Conservation (phyloP, 1,284 basidiomycete genomes). For the Cyathus olla region DNA sequence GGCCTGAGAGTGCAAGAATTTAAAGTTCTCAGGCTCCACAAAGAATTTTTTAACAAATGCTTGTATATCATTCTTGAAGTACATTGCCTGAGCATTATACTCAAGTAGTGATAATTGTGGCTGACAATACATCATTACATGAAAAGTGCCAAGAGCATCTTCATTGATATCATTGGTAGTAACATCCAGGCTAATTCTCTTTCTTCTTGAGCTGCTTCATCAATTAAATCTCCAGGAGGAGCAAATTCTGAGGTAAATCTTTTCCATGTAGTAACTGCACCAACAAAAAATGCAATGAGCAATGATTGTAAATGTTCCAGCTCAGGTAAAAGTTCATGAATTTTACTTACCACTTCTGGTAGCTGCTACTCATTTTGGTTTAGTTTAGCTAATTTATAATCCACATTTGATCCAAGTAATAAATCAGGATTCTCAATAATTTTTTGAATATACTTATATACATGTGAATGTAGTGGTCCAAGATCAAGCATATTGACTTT, state of each 20-base stretch:
- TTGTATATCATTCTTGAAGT: slow-evolving; percentile 26
- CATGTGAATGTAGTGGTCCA: slow-evolving; percentile 29
- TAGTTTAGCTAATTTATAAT: slow-evolving; percentile 15
- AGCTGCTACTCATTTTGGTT: slow-evolving; percentile 27
- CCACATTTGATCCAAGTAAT: slow-evolving; percentile 19
- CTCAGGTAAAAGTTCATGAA: slow-evolving; percentile 8
- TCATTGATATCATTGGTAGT: slow-evolving; percentile 48
- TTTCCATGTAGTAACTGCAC: slow-evolving; percentile 38
- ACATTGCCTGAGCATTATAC: slow-evolving; percentile 36
- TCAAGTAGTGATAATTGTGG: slow-evolving; percentile 23
- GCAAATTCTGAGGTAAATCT: slow-evolving; percentile 44
- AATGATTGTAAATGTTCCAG: slow-evolving; percentile 30
- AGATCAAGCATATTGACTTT: slow-evolving; percentile 30
- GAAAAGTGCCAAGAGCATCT: slow-evolving; percentile 36
- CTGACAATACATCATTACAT: slow-evolving; percentile 19
- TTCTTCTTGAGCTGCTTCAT: slow-evolving; percentile 33
- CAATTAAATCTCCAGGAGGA: slow-evolving; percentile 42
- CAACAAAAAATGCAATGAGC: slow-evolving; percentile 33
- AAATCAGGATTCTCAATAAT: slow-evolving; percentile 31
- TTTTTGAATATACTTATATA: slow-evolving; percentile 15
- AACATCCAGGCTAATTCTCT: slow-evolving; percentile 32
- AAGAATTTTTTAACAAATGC: slow-evolving; percentile 29
- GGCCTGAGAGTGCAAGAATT: not conserved
- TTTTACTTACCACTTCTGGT: slow-evolving; percentile 18
- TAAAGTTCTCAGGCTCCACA: not conserved